These are phyloP conservation scores for Botrytis tulipae DNA, from an alignment of 2,329 filamentous ascomycete species.

Conservation along the genomic window DNA sequence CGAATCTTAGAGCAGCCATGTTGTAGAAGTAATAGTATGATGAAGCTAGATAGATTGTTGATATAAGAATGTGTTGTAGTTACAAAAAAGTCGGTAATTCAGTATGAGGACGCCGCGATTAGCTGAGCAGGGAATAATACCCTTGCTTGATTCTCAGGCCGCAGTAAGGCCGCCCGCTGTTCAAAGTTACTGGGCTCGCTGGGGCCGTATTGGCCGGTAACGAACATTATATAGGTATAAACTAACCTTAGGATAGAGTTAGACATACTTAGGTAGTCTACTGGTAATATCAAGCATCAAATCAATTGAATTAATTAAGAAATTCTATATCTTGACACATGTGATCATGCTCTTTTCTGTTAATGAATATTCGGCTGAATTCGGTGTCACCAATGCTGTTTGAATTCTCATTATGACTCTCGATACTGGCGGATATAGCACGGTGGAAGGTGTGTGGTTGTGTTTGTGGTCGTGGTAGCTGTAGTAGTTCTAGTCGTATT, in stretches of 20 bases:
- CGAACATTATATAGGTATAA: not conserved
- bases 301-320: not conserved
- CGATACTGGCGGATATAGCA: not conserved
- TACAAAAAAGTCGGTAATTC: not conserved
- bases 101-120: not conserved
- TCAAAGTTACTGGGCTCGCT: not conserved
- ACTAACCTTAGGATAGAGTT: too few species aligned
- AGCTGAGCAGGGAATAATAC: not conserved
- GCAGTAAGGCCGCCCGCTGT: not conserved
- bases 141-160: not conserved
- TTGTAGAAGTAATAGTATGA: conserved; percentile 25
- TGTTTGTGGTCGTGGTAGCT: not conserved
- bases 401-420: not conserved
- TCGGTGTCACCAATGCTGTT: not conserved
- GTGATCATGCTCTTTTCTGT: not conserved
- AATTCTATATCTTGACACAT: not conserved
- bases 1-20: conserved; percentile 60
- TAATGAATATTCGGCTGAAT: not conserved
- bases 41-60: conserved; percentile 9
- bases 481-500: not conserved
- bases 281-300: not conserved
- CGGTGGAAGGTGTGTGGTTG: not conserved
- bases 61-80: conserved; percentile 4
- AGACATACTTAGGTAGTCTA: not conserved
- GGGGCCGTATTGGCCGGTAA: not conserved